Evolutionary conservation across 2,329 filamentous ascomycete species (phyloP).

Genomic region (Neophaeococcomyces mojaviensis): DNA sequence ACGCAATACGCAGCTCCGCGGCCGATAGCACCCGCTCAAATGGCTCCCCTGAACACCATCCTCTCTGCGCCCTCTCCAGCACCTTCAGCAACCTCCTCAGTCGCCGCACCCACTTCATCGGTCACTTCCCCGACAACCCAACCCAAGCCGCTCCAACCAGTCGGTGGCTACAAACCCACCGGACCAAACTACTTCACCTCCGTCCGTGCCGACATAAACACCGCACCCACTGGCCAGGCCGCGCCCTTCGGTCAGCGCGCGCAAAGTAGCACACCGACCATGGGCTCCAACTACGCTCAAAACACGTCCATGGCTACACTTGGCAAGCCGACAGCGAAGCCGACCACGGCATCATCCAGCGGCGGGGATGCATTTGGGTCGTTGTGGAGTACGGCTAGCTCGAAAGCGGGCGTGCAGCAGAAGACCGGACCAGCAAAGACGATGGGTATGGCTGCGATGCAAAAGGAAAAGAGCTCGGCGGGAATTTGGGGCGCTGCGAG

Average conservation of each 20-base stretch:
- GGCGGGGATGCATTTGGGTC: slow-evolving; percentile 84
- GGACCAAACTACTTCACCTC: slow-evolving; percentile 95
- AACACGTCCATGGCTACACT: slow-evolving; percentile 28
- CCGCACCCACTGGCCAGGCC: slow-evolving; percentile 22
- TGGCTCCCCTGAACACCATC: slow-evolving; percentile 51
- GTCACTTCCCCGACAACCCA: slow-evolving; percentile 32
- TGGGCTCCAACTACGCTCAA: slow-evolving; percentile 31
- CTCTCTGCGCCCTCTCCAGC: slow-evolving; percentile 63
- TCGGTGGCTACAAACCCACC: slow-evolving; percentile 54
- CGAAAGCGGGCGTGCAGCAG: slow-evolving; percentile 61
- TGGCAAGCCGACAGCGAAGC: slow-evolving; percentile 43
- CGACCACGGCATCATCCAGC: slow-evolving; percentile 32
- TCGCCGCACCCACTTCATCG: slow-evolving; percentile 57
- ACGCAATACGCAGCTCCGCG: slow-evolving; percentile 75
- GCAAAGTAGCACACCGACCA: slow-evolving; percentile 29
- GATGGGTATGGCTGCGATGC: slow-evolving; percentile 82
- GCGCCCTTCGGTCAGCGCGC: slow-evolving; percentile 25
- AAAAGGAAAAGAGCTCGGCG: slow-evolving; percentile 94
- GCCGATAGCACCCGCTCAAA: slow-evolving; percentile 46
- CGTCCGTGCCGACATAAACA: slow-evolving; percentile 38
- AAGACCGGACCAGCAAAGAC: slow-evolving; percentile 60
- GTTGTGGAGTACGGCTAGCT: slow-evolving; percentile 64
- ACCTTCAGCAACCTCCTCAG: slow-evolving; percentile 37
- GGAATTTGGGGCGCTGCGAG: slow-evolving; percentile 82
- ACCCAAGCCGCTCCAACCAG: slow-evolving; percentile 44